A percentile compares a stretch with the other conserved stretches of the same genome.
Conservation (phyloP, 78 protist genomes). For the Guillardia theta region DNA sequence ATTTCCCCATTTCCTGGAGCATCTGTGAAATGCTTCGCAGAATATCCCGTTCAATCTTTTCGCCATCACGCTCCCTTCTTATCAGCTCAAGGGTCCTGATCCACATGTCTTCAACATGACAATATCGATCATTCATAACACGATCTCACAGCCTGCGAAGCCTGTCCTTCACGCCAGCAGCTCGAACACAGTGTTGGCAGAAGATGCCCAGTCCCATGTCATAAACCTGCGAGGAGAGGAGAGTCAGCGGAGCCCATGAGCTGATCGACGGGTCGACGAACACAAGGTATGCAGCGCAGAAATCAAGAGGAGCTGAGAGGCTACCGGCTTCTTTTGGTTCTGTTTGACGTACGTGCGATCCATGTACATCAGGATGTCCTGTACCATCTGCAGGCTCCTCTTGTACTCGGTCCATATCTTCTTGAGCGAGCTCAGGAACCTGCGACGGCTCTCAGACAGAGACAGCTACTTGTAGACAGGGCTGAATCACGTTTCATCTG, state of each 20-base stretch:
- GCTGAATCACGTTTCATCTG: not conserved
- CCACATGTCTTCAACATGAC: too few species aligned
- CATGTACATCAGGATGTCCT: constrained; percentile 92
- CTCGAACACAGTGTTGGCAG: constrained; percentile 63
- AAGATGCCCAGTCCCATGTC: constrained; percentile 77
- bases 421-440: constrained; percentile 56
- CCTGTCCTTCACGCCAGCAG: constrained; percentile 29
- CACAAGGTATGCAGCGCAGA: not conserved
- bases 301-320: not conserved
- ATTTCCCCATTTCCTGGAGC: constrained; percentile 74
- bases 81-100: constrained; percentile 57
- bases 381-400: constrained; percentile 80
- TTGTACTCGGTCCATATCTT: constrained; percentile 76
- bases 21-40: constrained; percentile 68
- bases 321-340: constrained; percentile 50
- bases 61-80: constrained; percentile 73
- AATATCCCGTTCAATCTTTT: constrained; percentile 62
- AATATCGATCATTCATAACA: too few species aligned
- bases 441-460: not conserved
- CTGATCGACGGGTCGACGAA: not conserved
- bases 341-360: constrained; percentile 75
- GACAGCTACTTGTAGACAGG: too few species aligned
- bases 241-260: not conserved
- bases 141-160: constrained; percentile 43
- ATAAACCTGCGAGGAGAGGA: constrained; percentile 43